These are phyloP conservation scores for Quercus parvula DNA, from an alignment of 306 rosid species.

Conservation along the genomic window DNA sequence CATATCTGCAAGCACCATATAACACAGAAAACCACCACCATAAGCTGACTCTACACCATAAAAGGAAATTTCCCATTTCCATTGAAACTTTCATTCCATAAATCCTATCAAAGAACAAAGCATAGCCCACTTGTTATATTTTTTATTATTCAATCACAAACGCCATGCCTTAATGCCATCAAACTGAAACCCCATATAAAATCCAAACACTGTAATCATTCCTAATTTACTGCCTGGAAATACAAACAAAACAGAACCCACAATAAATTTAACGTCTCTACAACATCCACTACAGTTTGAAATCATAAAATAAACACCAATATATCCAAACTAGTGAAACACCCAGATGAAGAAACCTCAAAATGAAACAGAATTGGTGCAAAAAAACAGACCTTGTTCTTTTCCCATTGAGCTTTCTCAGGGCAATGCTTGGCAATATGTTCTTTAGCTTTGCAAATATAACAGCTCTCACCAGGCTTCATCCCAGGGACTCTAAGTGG, in stretches of 20 bases:
- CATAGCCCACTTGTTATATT: neutral
- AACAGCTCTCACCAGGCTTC: constrained; percentile 95
- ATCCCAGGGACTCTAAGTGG: constrained; percentile 90
- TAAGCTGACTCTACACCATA: neutral
- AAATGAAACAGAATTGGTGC: neutral
- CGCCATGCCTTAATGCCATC: neutral
- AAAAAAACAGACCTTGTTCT: constrained; percentile 42
- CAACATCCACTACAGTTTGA: neutral
- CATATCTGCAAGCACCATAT: constrained; percentile 57
- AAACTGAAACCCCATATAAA: neutral
- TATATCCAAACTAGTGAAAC: neutral
- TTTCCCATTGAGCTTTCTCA: constrained; percentile 72
- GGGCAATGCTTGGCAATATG: constrained; percentile 87
- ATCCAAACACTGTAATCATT: neutral
- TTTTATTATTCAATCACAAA: neutral
- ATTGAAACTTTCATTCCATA: neutral
- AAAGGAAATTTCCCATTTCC: neutral
- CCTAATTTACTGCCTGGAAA: neutral
- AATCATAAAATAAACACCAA: neutral
- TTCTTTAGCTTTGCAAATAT: constrained; percentile 64
- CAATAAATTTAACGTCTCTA: neutral
- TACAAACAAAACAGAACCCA: neutral
- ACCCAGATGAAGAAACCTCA: neutral
- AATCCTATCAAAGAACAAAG: neutral
- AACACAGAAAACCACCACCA: neutral